Base-by-base conservation (phyloP, 257 asterid genomes). In the Fraxinus cuspidata region DNA sequence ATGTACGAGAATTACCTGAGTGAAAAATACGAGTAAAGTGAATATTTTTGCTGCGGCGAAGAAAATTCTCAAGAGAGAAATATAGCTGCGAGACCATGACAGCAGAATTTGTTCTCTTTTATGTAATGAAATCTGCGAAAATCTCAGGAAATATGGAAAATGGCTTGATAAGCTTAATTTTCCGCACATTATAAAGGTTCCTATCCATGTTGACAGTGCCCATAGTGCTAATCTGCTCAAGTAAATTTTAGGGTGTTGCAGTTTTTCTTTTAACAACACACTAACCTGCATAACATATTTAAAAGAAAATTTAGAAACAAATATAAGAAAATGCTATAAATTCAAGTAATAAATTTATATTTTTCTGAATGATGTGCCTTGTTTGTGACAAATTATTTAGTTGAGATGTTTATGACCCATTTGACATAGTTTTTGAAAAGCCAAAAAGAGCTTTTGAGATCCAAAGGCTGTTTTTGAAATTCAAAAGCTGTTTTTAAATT, bases 161-260 rank as follows among this genome's bases (percentile, higher is more conserved):
- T 83, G 53, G 25, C 44, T 13, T 1, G 94, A 86, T 78, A 93
- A 69, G 31, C 95, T 85, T 60, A 81, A 78, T n/a, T 74, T 72
- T 29, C 97, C 97, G 74, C 97, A 85, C 10, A 91, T 53, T 2
- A 88, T 42, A 13, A 91, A 82, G 0, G 97, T 93, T n/a, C 97
- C 97, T 1, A 89, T 72, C 81, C 90, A 53, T 47, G 97, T 89
- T 25, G 97, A 89, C 6, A 92, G 84, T 69, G 85, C 4, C 86
- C 86, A 84, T 71, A 92, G 63, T 3, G 87, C 84, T 35, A 87
- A 3, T 31, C 25, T 77, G 78, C 85, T 70, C 81, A 89, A 53
- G 37, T 31, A 79, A 10, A 86, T 31, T 91, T 78, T 87, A 3
- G 96, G 92, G 79, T 91, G 97, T n/a, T 88, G 2, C 35, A 87